These are phyloP conservation scores for Lolium rigidum DNA, from an alignment of 176 grass and related monocot genomes.

Conservation along the genomic window DNA sequence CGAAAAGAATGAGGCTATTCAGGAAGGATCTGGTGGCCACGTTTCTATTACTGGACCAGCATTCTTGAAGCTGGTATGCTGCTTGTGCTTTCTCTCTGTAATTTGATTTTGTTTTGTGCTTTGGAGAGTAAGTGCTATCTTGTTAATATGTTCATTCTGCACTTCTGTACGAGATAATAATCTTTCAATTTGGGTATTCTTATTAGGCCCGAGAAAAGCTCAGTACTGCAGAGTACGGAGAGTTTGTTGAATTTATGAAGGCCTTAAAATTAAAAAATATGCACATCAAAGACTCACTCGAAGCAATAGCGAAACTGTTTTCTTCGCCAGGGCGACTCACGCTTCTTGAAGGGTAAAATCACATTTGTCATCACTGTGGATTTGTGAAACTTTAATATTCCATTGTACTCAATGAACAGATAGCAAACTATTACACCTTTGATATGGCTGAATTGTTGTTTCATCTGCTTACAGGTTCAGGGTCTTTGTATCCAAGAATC, in stretches of 20 bases:
- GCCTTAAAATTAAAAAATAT: slow-evolving; percentile 84
- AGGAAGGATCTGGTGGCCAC: slow-evolving; percentile 48
- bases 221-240: slow-evolving; percentile 66
- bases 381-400: slow-evolving; percentile 17
- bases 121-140: slow-evolving; percentile 30
- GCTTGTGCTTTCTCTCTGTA: slow-evolving; percentile 18
- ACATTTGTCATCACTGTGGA: neutral
- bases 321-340: slow-evolving; percentile 58
- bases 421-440: slow-evolving; percentile 24
- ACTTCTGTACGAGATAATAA: slow-evolving; percentile 28
- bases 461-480: slow-evolving; percentile 71
- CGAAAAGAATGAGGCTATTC: slow-evolving; percentile 50
- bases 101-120: slow-evolving; percentile 32
- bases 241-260: slow-evolving; percentile 92
- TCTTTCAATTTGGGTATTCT: slow-evolving; percentile 33
- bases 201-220: slow-evolving; percentile 83
- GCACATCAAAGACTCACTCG: slow-evolving; percentile 65
- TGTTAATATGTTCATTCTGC: slow-evolving; percentile 26
- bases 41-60: slow-evolving; percentile 59
- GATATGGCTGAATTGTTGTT: slow-evolving; percentile 44
- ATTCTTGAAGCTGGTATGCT: slow-evolving; percentile 78
- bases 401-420: slow-evolving; percentile 20
- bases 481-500: slow-evolving; percentile 84
- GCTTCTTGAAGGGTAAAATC: slow-evolving; percentile 85
- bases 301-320: slow-evolving; percentile 89